Conservation (phyloP, 371 early-diverging fungal genomes). For the Haplosporangium sp. region DNA sequence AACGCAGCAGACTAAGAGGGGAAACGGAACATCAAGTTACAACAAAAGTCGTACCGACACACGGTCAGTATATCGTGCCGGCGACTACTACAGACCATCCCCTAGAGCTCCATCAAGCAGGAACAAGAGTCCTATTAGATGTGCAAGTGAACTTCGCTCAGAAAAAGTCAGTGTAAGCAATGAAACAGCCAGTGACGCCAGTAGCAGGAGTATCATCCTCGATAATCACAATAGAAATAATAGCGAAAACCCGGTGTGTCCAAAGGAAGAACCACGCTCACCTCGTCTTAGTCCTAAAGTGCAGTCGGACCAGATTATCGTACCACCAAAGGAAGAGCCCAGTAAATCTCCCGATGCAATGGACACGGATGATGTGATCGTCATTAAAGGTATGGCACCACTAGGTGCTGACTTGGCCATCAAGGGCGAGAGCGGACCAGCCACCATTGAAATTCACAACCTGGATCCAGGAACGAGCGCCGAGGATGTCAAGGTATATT, state of each 20-base stretch:
- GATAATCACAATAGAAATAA: not conserved
- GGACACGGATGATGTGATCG: conserved; percentile 26
- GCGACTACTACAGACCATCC: conserved; percentile 11
- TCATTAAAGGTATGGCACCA: conserved; percentile 57
- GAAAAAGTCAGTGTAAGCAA: not conserved
- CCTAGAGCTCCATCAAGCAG: conserved; percentile 1
- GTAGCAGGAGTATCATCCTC: not conserved
- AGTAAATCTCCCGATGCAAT: conserved; percentile 43
- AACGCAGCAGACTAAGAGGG: not conserved
- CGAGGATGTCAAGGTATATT: conserved; percentile 67
- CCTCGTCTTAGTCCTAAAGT: not conserved
- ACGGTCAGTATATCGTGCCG: not conserved
- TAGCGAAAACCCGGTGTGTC: not conserved
- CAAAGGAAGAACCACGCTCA: not conserved
- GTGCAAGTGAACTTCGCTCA: not conserved
- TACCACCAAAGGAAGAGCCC: conserved; percentile 1
- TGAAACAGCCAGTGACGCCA: not conserved
- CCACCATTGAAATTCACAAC: conserved; percentile 65
- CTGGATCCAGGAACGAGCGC: conserved; percentile 66
- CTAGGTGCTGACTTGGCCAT: not conserved
- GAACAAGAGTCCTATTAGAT: not conserved
- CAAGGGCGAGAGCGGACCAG: conserved; percentile 55
- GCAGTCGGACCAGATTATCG: not conserved
- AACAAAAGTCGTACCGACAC: not conserved
- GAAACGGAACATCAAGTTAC: not conserved